Conservation (phyloP, 2,329 filamentous ascomycete genomes). For the Rosellinia necatrix region DNA sequence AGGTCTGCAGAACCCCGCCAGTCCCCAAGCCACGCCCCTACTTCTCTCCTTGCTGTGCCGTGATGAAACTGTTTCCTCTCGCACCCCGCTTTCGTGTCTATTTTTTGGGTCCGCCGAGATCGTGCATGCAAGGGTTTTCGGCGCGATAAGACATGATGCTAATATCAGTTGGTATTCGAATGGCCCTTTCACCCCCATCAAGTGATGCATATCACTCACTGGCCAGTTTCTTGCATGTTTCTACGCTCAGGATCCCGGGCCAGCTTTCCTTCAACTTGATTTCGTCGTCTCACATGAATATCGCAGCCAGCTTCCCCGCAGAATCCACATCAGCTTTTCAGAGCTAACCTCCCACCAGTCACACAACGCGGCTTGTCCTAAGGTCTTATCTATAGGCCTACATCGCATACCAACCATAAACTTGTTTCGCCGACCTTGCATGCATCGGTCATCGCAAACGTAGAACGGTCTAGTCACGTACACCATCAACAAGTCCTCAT, state of each 20-base stretch:
- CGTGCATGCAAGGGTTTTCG: constrained; percentile 35
- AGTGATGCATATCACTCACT: constrained; percentile 5
- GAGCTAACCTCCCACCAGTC: constrained; percentile 39
- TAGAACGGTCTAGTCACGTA: not conserved
- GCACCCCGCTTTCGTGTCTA: constrained; percentile 31
- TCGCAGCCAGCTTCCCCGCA: constrained; percentile 36
- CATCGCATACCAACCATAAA: constrained; percentile 30
- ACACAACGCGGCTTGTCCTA: constrained; percentile 26
- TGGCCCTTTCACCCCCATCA: constrained; percentile 5
- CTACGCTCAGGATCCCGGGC: constrained; percentile 1
- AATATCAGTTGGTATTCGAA: constrained; percentile 1
- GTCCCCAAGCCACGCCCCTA: constrained; percentile 9
- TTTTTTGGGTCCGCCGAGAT: constrained; percentile 35
- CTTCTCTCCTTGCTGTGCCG: constrained; percentile 1
- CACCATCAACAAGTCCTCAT: constrained; percentile 2
- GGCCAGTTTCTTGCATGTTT: not conserved
- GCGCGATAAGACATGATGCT: constrained; percentile 35
- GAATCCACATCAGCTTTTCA: constrained; percentile 37
- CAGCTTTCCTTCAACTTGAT: constrained; percentile 7
- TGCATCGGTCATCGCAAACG: constrained; percentile 12
- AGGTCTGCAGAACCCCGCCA: constrained; percentile 26
- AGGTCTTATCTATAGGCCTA: constrained; percentile 26
- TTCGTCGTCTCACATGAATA: constrained; percentile 33
- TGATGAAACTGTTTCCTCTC: constrained; percentile 1
- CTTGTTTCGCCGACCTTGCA: constrained; percentile 14